Percentiles rank a stretch among this genome's conserved stretches.
Evolutionary conservation across 2,329 filamentous ascomycete genomes (phyloP).

Genomic region (Pseudogymnoascus sp.): DNA sequence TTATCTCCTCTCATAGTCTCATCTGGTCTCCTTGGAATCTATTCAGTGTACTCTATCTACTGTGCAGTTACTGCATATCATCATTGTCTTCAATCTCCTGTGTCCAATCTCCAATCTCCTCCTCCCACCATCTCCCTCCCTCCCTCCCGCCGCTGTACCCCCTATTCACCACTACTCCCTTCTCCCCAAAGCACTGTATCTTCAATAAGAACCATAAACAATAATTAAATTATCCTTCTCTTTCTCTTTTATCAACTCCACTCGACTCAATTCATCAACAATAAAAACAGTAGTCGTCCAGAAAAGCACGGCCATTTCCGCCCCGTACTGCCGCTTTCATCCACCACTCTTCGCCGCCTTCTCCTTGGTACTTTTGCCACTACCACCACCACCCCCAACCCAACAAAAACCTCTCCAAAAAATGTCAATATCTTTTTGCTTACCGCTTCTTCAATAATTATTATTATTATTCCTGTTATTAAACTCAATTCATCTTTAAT

Average conservation of each 20-base stretch:
- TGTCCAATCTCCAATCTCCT: neutral
- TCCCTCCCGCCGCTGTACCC: neutral
- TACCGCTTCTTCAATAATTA: neutral
- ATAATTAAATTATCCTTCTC: neutral
- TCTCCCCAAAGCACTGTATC: neutral
- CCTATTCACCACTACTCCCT: neutral
- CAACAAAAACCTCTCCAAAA: neutral
- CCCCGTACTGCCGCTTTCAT: conserved; percentile 5
- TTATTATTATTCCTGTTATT: neutral
- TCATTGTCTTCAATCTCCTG: neutral
- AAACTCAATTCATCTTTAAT: neutral
- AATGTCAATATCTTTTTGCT: neutral
- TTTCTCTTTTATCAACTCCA: neutral
- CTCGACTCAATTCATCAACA: neutral
- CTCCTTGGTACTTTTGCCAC: conserved; percentile 4
- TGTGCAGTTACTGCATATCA: neutral
- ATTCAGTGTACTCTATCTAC: neutral
- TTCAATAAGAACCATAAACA: neutral
- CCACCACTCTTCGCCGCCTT: neutral
- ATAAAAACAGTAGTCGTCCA: neutral
- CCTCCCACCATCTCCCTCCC: neutral
- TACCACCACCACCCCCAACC: neutral
- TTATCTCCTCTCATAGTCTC: neutral
- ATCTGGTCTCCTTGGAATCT: neutral
- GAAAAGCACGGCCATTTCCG: conserved; percentile 5